Evolutionary conservation across 2,329 filamentous ascomycete genomes (phyloP).

Genomic region (Colletotrichum australisinense): DNA sequence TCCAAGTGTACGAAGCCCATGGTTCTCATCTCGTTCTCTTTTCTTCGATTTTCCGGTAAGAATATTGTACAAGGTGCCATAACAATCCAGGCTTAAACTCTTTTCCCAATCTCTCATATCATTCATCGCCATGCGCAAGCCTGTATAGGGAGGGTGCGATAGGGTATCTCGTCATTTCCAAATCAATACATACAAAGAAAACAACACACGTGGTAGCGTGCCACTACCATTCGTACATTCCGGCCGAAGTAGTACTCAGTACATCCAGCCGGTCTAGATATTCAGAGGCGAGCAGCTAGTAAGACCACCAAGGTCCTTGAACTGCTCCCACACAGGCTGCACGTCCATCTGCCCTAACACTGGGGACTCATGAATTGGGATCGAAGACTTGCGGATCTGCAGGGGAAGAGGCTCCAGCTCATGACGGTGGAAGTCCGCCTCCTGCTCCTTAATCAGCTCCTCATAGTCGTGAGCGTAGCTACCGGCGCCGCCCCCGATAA

Average conservation of each 20-base stretch:
- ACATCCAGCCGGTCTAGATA: neutral
- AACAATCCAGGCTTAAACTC: neutral
- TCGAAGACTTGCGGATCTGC: constrained; percentile 37
- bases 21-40: neutral
- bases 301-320: constrained; percentile 57
- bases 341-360: constrained; percentile 28
- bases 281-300: constrained; percentile 39
- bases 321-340: constrained; percentile 58
- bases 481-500: neutral
- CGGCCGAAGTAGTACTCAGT: too few species aligned
- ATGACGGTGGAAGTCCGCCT: constrained; percentile 28
- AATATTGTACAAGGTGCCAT: neutral
- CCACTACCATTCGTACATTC: neutral
- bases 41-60: neutral
- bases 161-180: constrained; percentile 36
- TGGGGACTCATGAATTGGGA: constrained; percentile 16
- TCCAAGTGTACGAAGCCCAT: neutral
- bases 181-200: constrained; percentile 16
- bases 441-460: constrained; percentile 38
- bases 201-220: neutral
- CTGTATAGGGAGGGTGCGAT: constrained; percentile 26
- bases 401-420: constrained; percentile 35
- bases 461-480: constrained; percentile 42
- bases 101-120: neutral
- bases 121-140: neutral